Percentiles rank a stretch among this genome's conserved stretches.
Conservation (phyloP, 352 stramenopile species). For the Phytophthora cryptogea region DNA sequence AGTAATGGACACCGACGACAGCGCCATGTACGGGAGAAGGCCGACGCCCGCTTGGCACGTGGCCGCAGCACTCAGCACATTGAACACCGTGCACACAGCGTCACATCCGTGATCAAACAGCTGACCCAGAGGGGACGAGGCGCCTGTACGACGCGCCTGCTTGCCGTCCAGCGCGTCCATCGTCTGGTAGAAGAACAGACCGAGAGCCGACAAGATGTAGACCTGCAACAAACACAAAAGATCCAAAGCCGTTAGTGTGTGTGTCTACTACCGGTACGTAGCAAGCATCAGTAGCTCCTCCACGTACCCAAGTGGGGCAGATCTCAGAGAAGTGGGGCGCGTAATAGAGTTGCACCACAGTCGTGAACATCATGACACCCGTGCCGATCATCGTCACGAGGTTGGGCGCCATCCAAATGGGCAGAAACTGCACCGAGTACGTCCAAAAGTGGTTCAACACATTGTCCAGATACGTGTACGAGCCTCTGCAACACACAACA, state of each 20-base stretch:
- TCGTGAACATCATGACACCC: conserved; percentile 75
- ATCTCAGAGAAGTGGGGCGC: conserved; percentile 69
- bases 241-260: background rate
- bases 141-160: conserved; percentile 94
- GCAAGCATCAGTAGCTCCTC: background rate
- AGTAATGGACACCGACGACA: conserved; percentile 79
- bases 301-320: conserved; percentile 59
- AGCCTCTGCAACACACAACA: conserved; percentile 46
- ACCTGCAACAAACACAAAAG: conserved; percentile 32
- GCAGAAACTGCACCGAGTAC: conserved; percentile 79
- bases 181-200: conserved; percentile 95
- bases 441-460: conserved; percentile 90
- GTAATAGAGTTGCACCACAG: conserved; percentile 77
- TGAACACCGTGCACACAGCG: conserved; percentile 83
- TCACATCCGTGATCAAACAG: conserved; percentile 98
- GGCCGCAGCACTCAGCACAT: conserved; percentile 74
- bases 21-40: conserved; percentile 49
- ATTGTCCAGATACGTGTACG: conserved; percentile 90
- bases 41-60: conserved; percentile 61
- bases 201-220: conserved; percentile 75
- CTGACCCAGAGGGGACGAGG: conserved; percentile 95
- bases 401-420: conserved; percentile 91
- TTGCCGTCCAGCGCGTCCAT: conserved; percentile 99
- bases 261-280: conserved; percentile 1
- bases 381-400: conserved; percentile 91